A percentile compares a stretch with the other conserved stretches of the same genome.
Evolutionary conservation across 257 asterid species (phyloP).

Genomic region (Eucommia ulmoides): DNA sequence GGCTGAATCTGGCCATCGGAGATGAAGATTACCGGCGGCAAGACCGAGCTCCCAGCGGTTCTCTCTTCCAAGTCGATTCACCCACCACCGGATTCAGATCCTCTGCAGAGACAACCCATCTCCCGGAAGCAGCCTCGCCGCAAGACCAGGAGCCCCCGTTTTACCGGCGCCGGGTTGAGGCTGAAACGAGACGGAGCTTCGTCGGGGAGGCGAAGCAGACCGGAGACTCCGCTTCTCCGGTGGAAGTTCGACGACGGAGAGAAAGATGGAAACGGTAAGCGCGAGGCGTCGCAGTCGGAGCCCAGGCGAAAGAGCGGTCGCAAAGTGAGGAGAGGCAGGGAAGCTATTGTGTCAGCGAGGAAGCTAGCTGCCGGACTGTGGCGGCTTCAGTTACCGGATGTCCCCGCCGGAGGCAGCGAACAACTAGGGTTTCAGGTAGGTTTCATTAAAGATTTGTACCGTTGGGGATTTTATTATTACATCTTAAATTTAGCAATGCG

Average conservation of each 20-base stretch:
- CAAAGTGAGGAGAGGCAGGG: conserved; percentile 7
- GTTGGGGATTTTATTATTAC: too few relatives aligned
- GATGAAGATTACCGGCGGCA: background rate
- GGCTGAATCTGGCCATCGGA: background rate
- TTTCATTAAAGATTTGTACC: conserved; percentile 1
- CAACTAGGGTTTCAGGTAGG: conserved; percentile 28
- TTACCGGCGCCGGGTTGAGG: conserved; percentile 19
- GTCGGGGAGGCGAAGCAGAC: conserved; percentile 22
- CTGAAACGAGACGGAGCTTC: conserved; percentile 24
- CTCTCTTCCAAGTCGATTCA: background rate
- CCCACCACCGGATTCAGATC: conserved; percentile 3
- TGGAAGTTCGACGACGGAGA: conserved; percentile 39
- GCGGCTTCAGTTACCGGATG: conserved; percentile 35
- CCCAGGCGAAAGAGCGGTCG: conserved; percentile 17
- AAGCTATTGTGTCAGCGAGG: conserved; percentile 32
- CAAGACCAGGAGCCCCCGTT: conserved; percentile 16
- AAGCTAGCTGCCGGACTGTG: conserved; percentile 49
- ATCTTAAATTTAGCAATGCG: too few relatives aligned
- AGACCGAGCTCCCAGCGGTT: background rate
- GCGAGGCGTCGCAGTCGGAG: conserved; percentile 19
- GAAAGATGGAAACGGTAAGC: conserved; percentile 11
- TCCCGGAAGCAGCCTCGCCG: conserved; percentile 15
- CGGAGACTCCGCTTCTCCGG: conserved; percentile 41
- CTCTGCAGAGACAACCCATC: background rate
- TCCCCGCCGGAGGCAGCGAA: conserved; percentile 14